A percentile compares a stretch with the other conserved stretches of the same genome.
Evolutionary conservation across 169 alveolate genomes (phyloP).

Genomic region (Theileria equi): DNA sequence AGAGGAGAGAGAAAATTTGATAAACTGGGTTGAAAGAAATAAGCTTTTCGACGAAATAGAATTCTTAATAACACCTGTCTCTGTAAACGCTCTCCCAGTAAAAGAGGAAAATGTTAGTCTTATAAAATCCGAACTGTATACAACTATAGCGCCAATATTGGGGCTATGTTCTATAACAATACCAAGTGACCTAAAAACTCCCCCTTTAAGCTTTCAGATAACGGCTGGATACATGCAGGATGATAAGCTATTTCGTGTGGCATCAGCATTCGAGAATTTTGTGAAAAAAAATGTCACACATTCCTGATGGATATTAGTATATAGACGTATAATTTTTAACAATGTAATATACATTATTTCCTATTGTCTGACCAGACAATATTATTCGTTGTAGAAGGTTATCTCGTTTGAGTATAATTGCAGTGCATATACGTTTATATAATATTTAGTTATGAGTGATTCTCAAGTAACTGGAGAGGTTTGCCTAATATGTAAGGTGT

Average conservation of each 20-base stretch:
- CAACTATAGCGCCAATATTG: constrained; percentile 40
- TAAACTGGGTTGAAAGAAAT: constrained; percentile 24
- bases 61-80: constrained; percentile 21
- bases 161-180: constrained; percentile 57
- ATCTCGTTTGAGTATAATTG: too few species aligned
- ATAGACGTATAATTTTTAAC: too few species aligned
- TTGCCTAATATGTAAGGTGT: too few species aligned
- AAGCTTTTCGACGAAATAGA: constrained; percentile 22
- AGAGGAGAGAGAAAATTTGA: constrained; percentile 1
- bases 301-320: too few species aligned
- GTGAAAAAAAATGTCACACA: background rate
- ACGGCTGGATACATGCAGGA: constrained; percentile 36
- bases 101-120: background rate
- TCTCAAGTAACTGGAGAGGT: too few species aligned
- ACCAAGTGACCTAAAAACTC: constrained; percentile 6
- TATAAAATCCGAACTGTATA: background rate
- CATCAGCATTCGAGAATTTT: constrained; percentile 14
- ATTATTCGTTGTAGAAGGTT: too few species aligned
- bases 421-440: too few species aligned
- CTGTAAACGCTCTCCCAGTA: constrained; percentile 30
- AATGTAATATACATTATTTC: too few species aligned
- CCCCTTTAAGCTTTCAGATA: constrained; percentile 31
- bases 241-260: constrained; percentile 12
- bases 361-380: too few species aligned
- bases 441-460: too few species aligned